These are phyloP conservation scores for Neurospora sp. DNA, from an alignment of 495 filamentous ascomycete genomes.

Conservation along the genomic window DNA sequence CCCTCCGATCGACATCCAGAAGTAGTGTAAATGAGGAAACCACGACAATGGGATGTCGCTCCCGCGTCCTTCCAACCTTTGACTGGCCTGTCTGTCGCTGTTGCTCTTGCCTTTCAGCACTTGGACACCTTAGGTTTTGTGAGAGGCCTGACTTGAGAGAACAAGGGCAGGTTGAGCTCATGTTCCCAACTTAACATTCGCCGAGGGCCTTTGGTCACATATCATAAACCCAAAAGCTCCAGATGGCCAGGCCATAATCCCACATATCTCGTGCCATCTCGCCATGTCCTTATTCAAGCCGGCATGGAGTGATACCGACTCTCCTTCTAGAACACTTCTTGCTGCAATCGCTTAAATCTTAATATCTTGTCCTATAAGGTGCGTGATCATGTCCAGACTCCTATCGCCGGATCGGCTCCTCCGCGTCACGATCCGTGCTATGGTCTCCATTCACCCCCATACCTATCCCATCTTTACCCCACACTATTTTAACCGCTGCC, in stretches of 20 bases:
- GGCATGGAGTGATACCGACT: not conserved
- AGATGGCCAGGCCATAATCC: not conserved
- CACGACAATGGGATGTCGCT: not conserved
- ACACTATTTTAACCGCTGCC: not conserved
- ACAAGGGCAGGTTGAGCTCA: not conserved
- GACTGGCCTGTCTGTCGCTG: not conserved
- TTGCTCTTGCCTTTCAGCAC: not conserved
- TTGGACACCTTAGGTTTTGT: no score
- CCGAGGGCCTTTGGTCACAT: not conserved
- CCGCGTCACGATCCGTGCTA: not conserved
- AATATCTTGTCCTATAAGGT: not conserved
- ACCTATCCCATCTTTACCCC: not conserved
- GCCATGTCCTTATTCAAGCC: not conserved
- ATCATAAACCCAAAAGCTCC: not conserved
- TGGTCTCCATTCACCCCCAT: not conserved
- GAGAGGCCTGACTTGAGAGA: not conserved
- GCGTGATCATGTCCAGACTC: not conserved
- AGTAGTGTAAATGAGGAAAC: not conserved
- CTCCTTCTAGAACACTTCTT: not conserved
- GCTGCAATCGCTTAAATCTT: not conserved
- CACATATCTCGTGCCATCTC: not conserved
- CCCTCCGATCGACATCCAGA: not conserved
- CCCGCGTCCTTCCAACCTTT: not conserved
- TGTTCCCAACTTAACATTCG: not conserved
- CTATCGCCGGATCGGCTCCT: not conserved